Percentiles rank a stretch among this genome's conserved stretches.
Conservation (phyloP, 768 basidiomycete genomes). For the Boletus tomentosulus region DNA sequence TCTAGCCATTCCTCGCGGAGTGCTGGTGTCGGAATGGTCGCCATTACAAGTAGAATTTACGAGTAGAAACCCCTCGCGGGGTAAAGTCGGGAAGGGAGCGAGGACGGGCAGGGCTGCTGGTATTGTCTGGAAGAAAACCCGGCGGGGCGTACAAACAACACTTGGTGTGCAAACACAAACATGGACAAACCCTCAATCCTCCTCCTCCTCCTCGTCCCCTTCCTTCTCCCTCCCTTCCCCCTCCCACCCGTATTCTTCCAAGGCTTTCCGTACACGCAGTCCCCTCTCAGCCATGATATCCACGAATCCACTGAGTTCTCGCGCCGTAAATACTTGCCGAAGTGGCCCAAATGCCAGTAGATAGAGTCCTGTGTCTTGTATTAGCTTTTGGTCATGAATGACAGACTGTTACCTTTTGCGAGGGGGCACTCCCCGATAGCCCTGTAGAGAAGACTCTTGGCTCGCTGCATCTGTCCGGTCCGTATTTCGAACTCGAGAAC, state of each 20-base stretch:
- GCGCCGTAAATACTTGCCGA: constrained; percentile 53
- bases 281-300: constrained; percentile 78
- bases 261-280: constrained; percentile 53
- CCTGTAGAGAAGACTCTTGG: constrained; percentile 70
- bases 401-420: constrained; percentile 53
- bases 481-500: constrained; percentile 76
- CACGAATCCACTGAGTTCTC: constrained; percentile 57
- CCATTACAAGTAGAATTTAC: constrained; percentile 40
- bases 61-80: constrained; percentile 20
- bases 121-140: constrained; percentile 37
- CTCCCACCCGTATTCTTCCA: constrained; percentile 44
- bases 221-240: constrained; percentile 20
- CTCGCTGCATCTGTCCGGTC: constrained; percentile 50
- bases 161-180: constrained; percentile 17
- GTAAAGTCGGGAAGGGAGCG: constrained; percentile 12
- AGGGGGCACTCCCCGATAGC: constrained; percentile 74
- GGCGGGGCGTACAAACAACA: constrained; percentile 31
- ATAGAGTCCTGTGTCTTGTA: constrained; percentile 55
- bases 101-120: background rate
- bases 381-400: constrained; percentile 11
- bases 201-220: constrained; percentile 54
- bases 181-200: constrained; percentile 34
- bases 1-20: constrained; percentile 80
- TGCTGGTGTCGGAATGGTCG: constrained; percentile 55
- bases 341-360: constrained; percentile 72